phyloP scores from a whole-genome alignment of 1,284 basidiomycete species.

The Sanguinoderma infundibulare region DNA sequence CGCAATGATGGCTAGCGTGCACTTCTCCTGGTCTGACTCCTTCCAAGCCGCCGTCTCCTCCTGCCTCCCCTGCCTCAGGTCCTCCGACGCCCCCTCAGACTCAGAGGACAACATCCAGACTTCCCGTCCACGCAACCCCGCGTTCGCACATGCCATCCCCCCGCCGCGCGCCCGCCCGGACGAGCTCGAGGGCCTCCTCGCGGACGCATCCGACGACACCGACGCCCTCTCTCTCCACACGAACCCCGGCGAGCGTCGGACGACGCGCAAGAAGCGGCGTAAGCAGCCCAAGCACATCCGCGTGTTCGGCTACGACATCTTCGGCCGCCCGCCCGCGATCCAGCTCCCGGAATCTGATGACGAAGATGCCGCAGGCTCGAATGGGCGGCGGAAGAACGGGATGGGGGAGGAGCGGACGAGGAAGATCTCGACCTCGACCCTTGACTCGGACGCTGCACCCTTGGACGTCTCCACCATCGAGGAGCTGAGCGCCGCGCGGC shows the following conservation, averaged over 20 bases:
- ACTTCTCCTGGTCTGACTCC: conserved; percentile 66
- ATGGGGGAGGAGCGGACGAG: conserved; percentile 13
- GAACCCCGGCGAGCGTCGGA: conserved; percentile 51
- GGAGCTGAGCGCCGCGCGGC: conserved; percentile 45
- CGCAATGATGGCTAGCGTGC: conserved; percentile 16
- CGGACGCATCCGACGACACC: conserved; percentile 54
- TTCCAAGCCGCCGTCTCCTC: conserved; percentile 58
- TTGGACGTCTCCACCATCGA: conserved; percentile 60
- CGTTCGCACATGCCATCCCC: conserved; percentile 36
- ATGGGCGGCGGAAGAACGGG: conserved; percentile 2
- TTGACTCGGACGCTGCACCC: conserved; percentile 70
- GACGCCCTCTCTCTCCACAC: conserved; percentile 71
- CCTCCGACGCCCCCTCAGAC: conserved; percentile 27
- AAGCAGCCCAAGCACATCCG: conserved; percentile 45
- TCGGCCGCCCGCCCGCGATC: conserved; percentile 59
- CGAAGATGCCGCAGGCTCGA: conserved; percentile 30
- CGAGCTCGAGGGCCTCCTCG: conserved; percentile 65
- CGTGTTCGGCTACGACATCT: conserved; percentile 66
- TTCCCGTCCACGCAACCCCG: conserved; percentile 24
- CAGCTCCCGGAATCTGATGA: conserved; percentile 60
- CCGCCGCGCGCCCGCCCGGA: conserved; percentile 51
- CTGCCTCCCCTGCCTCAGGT: conserved; percentile 61
- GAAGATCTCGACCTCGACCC: conserved; percentile 48
- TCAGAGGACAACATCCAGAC: conserved; percentile 29
- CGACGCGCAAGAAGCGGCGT: conserved; percentile 38